Evolutionary conservation across 208 protist species (phyloP).

Genomic region (Phytomonas serpens): DNA sequence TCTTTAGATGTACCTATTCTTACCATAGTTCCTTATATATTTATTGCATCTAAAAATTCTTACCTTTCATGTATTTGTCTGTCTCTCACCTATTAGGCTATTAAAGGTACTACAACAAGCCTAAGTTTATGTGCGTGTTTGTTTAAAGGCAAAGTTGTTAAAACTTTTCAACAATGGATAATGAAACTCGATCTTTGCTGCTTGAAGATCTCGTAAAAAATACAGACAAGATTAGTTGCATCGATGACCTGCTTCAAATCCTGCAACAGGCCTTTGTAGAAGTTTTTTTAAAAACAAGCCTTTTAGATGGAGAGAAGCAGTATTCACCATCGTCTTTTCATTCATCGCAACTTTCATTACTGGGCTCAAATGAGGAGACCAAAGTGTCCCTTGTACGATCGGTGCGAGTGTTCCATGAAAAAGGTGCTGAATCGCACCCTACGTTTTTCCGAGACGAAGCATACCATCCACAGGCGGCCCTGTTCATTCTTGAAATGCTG

Average conservation of each 20-base stretch:
- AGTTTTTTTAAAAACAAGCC: not conserved
- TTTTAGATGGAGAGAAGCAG: not conserved
- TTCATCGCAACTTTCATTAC: constrained; percentile 5
- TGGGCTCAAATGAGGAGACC: constrained; percentile 65
- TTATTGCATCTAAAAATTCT: not conserved
- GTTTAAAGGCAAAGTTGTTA: not conserved
- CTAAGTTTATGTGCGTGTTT: not conserved
- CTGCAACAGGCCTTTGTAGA: constrained; percentile 2
- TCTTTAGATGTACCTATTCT: not conserved
- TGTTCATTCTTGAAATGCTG: constrained; percentile 82
- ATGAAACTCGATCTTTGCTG: not conserved
- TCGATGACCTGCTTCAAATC: not conserved
- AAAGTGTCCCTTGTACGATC: constrained; percentile 45
- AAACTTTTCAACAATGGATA: not conserved
- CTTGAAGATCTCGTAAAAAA: not conserved
- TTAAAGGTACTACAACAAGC: not conserved
- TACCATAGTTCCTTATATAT: not conserved
- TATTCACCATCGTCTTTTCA: not conserved
- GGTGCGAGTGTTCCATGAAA: constrained; percentile 49
- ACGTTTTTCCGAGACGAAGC: constrained; percentile 31
- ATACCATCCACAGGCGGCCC: constrained; percentile 65
- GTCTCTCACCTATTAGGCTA: not conserved
- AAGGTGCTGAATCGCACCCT: constrained; percentile 18
- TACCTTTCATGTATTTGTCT: not conserved
- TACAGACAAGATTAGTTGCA: not conserved